These are phyloP conservation scores for Exophiala dermatitidis DNA, from an alignment of 2,329 filamentous ascomycete species.

Conservation along the genomic window DNA sequence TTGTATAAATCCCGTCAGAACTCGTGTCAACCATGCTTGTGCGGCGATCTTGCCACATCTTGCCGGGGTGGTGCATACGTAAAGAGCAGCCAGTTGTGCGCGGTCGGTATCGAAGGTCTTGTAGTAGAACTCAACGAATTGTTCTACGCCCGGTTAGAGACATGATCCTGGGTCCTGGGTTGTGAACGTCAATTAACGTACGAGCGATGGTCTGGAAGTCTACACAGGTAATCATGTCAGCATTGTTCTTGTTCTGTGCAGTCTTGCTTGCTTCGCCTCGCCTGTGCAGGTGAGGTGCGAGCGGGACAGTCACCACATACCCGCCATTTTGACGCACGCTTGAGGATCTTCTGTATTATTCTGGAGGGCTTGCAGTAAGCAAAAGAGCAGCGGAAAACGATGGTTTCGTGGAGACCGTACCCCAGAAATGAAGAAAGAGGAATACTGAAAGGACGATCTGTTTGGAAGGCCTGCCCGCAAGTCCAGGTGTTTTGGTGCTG, in stretches of 20 bases:
- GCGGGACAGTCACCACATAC: background rate
- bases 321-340: no score
- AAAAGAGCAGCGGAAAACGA: background rate
- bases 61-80: conserved; percentile 55
- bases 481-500: background rate
- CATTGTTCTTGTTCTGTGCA: background rate
- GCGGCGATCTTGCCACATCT: background rate
- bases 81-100: conserved; percentile 59
- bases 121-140: conserved; percentile 91
- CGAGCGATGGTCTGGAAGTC: conserved; percentile 37
- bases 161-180: background rate
- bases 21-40: background rate
- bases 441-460: background rate
- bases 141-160: conserved; percentile 49
- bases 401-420: background rate
- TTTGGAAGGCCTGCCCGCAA: background rate
- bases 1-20: background rate
- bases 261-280: background rate
- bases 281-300: background rate
- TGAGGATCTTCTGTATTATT: no score
- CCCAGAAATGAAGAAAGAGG: background rate
- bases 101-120: conserved; percentile 73
- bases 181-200: conserved; percentile 28
- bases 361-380: no score
- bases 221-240: conserved; percentile 19